phyloP scores from a whole-genome alignment of 352 stramenopile species.

The Globisporangium takayamanum region DNA sequence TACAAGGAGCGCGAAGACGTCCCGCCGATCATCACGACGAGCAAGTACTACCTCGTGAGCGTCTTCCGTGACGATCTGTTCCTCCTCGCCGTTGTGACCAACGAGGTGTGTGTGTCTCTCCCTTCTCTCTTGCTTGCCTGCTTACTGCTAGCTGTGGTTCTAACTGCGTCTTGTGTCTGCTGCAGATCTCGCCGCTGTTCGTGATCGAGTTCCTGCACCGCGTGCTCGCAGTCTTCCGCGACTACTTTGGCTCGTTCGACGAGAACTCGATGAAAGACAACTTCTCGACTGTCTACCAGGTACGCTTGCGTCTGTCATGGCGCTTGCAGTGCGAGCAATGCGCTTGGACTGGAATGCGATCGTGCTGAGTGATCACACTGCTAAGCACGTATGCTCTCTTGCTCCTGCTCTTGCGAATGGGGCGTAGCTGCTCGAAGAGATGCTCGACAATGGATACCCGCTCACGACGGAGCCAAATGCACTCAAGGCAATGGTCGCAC shows the following conservation, averaged over 20 bases:
- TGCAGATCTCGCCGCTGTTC: constrained; percentile 73
- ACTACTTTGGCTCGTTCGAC: constrained; percentile 97
- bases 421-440: constrained; percentile 88
- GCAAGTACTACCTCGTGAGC: constrained; percentile 89
- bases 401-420: neutral
- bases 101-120: constrained; percentile 67
- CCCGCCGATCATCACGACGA: constrained; percentile 81
- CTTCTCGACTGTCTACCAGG: constrained; percentile 95
- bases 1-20: constrained; percentile 84
- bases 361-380: neutral
- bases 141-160: neutral
- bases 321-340: neutral
- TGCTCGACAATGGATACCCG: constrained; percentile 97
- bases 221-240: constrained; percentile 93
- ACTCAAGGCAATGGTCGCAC: constrained; percentile 95
- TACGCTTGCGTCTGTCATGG: constrained; percentile 12
- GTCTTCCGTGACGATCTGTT: constrained; percentile 94
- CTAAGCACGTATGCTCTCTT: neutral
- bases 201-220: constrained; percentile 97
- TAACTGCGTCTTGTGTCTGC: constrained; percentile 7
- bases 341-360: neutral
- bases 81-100: constrained; percentile 91
- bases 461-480: constrained; percentile 97
- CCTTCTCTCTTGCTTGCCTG: neutral
- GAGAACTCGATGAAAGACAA: constrained; percentile 98